A percentile compares a stretch with the other conserved stretches of the same genome.
phyloP scores from a whole-genome alignment of 345 rosid species.

The Firmiana major region DNA sequence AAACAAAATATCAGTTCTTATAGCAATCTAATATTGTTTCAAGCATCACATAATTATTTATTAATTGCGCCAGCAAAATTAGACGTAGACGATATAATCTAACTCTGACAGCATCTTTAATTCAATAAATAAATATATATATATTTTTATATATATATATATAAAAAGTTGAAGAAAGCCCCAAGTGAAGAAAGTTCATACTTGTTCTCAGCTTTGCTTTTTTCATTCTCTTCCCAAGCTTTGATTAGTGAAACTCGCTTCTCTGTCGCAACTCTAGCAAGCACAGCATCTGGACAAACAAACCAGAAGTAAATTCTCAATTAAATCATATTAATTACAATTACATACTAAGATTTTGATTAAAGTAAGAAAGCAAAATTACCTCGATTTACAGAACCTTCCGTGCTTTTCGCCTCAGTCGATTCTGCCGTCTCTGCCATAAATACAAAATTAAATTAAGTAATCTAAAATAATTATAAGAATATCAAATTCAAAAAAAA shows the following conservation, averaged over 20 bases:
- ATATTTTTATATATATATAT: too few relatives aligned
- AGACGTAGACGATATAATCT: too few relatives aligned
- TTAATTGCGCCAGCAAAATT: too few relatives aligned
- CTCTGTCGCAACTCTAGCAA: slow-evolving; percentile 73
- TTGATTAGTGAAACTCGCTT: slow-evolving; percentile 68
- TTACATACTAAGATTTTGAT: neutral
- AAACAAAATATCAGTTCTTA: too few relatives aligned
- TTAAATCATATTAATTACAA: neutral
- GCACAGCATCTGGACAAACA: slow-evolving; percentile 51
- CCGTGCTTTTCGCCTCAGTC: slow-evolving; percentile 32
- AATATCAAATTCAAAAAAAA: neutral
- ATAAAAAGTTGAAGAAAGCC: neutral
- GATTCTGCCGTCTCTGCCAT: slow-evolving; percentile 42
- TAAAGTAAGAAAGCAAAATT: neutral
- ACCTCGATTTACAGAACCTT: slow-evolving; percentile 60
- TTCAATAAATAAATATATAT: too few relatives aligned
- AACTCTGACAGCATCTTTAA: too few relatives aligned
- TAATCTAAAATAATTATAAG: neutral
- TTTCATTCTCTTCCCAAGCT: slow-evolving; percentile 99
- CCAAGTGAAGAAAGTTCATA: slow-evolving; percentile 9
- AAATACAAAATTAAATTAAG: neutral
- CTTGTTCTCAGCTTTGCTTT: slow-evolving; percentile 90
- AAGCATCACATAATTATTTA: too few relatives aligned
- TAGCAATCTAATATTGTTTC: too few relatives aligned
- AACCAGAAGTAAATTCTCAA: neutral